These are phyloP conservation scores for Nemania serpens DNA, from an alignment of 2,329 filamentous ascomycete genomes.

Conservation along the genomic window DNA sequence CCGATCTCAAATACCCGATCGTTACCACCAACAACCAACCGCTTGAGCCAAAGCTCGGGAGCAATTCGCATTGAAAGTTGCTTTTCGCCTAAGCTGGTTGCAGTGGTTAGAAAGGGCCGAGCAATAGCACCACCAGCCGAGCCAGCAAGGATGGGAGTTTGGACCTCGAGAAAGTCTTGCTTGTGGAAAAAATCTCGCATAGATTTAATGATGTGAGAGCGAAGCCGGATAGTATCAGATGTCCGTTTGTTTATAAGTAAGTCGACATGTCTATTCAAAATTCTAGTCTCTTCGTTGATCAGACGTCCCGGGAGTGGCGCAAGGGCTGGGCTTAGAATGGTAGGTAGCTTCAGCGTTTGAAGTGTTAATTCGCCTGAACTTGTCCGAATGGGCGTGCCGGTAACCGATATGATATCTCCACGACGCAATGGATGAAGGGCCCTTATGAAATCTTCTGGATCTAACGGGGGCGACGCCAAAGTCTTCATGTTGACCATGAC, in stretches of 20 bases:
- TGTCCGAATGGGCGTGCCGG: constrained; percentile 72
- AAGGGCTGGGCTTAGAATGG: constrained; percentile 75
- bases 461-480: constrained; percentile 48
- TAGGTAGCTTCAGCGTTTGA: constrained; percentile 68
- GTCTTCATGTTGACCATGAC: constrained; percentile 73
- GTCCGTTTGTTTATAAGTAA: constrained; percentile 75
- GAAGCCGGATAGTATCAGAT: constrained; percentile 72
- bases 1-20: constrained; percentile 93
- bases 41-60: constrained; percentile 93
- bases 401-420: constrained; percentile 74
- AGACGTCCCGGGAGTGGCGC: constrained; percentile 77
- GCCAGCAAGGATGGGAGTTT: constrained; percentile 84
- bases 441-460: constrained; percentile 55
- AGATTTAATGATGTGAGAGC: constrained; percentile 73
- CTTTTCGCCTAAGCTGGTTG: constrained; percentile 75
- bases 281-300: constrained; percentile 71
- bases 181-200: constrained; percentile 76
- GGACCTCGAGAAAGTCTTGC: constrained; percentile 80
- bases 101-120: constrained; percentile 79
- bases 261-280: constrained; percentile 82
- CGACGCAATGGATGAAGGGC: constrained; percentile 71
- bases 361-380: constrained; percentile 77
- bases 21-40: constrained; percentile 85
- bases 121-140: constrained; percentile 87
- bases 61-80: constrained; percentile 83